Percentiles rank a stretch among this genome's conserved stretches.
Conservation (phyloP, 176 grass and related monocot genomes). For the Oryza glaberrima region DNA sequence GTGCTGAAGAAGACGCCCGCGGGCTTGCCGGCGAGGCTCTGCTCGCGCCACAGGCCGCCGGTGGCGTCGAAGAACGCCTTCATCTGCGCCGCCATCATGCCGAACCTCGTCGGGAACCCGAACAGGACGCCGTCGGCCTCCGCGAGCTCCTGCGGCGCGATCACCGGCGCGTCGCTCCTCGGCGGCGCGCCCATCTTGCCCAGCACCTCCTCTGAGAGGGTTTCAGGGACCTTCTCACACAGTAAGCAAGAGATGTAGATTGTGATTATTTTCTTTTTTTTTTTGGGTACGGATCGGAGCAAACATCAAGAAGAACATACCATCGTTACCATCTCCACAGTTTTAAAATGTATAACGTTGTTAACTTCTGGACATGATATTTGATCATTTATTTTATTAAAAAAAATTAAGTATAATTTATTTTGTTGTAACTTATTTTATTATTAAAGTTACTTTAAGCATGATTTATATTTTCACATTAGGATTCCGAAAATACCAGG, state of each 20-base stretch:
- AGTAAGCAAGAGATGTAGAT: not conserved
- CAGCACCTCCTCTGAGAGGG: constrained; percentile 53
- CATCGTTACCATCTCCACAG: too few species aligned
- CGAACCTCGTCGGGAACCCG: constrained; percentile 59
- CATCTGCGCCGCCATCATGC: constrained; percentile 63
- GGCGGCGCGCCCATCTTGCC: constrained; percentile 74
- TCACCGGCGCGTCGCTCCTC: constrained; percentile 47
- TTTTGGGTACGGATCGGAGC: too few species aligned
- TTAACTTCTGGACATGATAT: too few species aligned
- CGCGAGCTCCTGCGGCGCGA: constrained; percentile 50
- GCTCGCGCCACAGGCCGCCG: constrained; percentile 52
- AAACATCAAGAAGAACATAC: not conserved
- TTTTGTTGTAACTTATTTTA: too few species aligned
- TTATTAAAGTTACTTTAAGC: too few species aligned
- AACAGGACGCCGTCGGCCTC: constrained; percentile 59
- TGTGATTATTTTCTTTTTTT: not conserved
- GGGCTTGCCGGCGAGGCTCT: constrained; percentile 63
- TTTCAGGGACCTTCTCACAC: constrained; percentile 53
- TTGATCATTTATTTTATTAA: too few species aligned
- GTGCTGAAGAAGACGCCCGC: constrained; percentile 64
- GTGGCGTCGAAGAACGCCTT: constrained; percentile 60
- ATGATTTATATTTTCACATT: too few species aligned
- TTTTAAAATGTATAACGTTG: too few species aligned
- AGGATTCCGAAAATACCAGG: too few species aligned
- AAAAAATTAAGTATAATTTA: too few species aligned